phyloP scores from a whole-genome alignment of 2,329 filamentous ascomycete species.

The Bipolaris cookei region DNA sequence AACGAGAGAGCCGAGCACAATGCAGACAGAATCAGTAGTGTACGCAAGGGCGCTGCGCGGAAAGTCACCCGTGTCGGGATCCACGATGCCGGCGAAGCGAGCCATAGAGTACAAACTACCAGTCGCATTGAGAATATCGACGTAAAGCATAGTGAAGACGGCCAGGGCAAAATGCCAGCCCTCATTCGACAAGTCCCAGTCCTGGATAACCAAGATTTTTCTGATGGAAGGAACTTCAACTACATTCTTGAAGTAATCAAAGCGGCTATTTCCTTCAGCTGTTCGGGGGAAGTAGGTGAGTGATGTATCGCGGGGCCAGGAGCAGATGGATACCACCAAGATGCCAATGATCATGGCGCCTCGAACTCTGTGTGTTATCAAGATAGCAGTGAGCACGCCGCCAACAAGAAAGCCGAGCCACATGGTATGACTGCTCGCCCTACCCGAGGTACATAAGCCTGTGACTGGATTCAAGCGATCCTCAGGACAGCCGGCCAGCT shows the following conservation, averaged over 20 bases:
- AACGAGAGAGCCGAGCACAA: conserved; percentile 79
- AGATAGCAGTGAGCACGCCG: conserved; percentile 76
- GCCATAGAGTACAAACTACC: conserved; percentile 91
- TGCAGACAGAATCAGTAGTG: conserved; percentile 78
- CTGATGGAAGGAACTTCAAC: conserved; percentile 81
- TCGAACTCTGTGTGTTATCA: conserved; percentile 86
- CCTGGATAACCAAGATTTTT: conserved; percentile 71
- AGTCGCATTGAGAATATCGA: conserved; percentile 83
- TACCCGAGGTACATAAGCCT: conserved; percentile 67
- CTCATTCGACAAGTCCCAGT: conserved; percentile 73
- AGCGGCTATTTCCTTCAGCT: conserved; percentile 69
- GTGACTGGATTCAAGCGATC: conserved; percentile 51
- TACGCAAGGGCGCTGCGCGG: conserved; percentile 86
- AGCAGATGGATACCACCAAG: conserved; percentile 82
- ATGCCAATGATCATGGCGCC: conserved; percentile 86
- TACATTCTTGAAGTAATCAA: conserved; percentile 87
- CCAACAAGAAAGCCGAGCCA: conserved; percentile 91
- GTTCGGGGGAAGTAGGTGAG: conserved; percentile 84
- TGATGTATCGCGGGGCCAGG: conserved; percentile 77
- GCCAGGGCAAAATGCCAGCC: conserved; percentile 81
- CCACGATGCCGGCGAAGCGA: conserved; percentile 78
- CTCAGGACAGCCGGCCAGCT: conserved; percentile 74
- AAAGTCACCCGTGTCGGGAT: conserved; percentile 83
- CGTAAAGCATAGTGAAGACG: conserved; percentile 86
- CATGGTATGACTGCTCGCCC: conserved; percentile 82